A percentile compares a stretch with the other conserved stretches of the same genome.
Conservation (phyloP, 2,329 filamentous ascomycete genomes). For the Trichoderma koningiopsis region DNA sequence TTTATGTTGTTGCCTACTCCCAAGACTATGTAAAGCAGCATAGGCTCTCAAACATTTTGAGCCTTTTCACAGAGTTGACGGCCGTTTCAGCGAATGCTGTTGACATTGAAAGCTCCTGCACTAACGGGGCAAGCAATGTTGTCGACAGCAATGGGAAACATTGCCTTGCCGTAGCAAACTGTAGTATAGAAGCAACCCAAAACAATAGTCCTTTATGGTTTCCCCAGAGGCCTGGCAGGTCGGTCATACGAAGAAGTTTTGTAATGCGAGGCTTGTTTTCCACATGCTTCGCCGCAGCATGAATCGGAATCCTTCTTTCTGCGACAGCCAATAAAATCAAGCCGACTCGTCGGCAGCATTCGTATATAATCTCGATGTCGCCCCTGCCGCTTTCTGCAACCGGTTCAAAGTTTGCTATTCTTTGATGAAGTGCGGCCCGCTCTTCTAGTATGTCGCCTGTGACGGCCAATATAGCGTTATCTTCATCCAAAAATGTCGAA, state of each 20-base stretch:
- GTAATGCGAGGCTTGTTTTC: not conserved
- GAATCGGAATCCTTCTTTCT: not conserved
- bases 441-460: not conserved
- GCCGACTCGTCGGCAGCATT: not conserved
- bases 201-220: not conserved
- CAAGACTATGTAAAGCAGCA: not conserved
- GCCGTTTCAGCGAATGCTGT: not conserved
- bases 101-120: constrained; percentile 9
- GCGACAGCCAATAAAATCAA: not conserved
- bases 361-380: not conserved
- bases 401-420: not conserved
- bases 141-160: constrained; percentile 4
- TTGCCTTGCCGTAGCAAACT: constrained; percentile 3
- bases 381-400: not conserved
- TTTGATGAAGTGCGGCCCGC: not conserved
- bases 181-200: not conserved
- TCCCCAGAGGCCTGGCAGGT: not conserved
- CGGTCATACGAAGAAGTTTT: not conserved
- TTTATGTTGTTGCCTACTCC: not conserved
- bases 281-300: not conserved
- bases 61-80: not conserved
- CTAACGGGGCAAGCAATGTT: not conserved
- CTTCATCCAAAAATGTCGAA: not conserved
- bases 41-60: not conserved
- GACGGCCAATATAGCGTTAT: not conserved